phyloP scores from a whole-genome alignment of 306 rosid species.

The Sechiopsis laciniata region DNA sequence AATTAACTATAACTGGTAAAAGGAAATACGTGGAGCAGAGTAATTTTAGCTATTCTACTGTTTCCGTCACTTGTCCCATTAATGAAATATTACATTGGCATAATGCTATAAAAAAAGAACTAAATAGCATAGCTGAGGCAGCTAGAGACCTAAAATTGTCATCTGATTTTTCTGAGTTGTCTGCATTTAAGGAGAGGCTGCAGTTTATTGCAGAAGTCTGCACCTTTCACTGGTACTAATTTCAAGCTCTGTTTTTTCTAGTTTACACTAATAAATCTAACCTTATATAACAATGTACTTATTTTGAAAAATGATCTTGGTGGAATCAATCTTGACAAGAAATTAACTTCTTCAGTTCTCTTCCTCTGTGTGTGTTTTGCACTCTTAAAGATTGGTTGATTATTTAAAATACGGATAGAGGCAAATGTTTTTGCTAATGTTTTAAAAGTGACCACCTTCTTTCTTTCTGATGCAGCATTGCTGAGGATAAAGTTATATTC shows the following conservation, averaged over 20 bases:
- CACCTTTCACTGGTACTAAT: conserved; percentile 82
- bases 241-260: conserved; percentile 1
- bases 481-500: conserved; percentile 94
- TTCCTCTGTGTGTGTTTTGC: not conserved
- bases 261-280: not conserved
- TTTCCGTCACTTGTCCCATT: conserved; percentile 58
- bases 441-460: conserved; percentile 3
- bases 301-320: not conserved
- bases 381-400: not conserved
- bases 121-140: conserved; percentile 62
- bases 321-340: not conserved
- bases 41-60: conserved; percentile 41
- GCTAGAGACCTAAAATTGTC: conserved; percentile 40
- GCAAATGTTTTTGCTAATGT: not conserved
- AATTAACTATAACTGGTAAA: conserved; percentile 56
- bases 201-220: conserved; percentile 95
- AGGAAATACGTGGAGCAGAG: conserved; percentile 58
- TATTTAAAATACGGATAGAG: not conserved
- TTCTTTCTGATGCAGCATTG: conserved; percentile 62
- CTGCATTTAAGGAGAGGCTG: conserved; percentile 80
- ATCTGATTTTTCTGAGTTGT: conserved; percentile 64
- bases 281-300: not conserved
- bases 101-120: conserved; percentile 82
- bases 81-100: conserved; percentile 95
- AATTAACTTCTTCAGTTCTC: not conserved